These are phyloP conservation scores for Epichloe amarillans DNA, from an alignment of 2,329 filamentous ascomycete genomes.

Conservation along the genomic window DNA sequence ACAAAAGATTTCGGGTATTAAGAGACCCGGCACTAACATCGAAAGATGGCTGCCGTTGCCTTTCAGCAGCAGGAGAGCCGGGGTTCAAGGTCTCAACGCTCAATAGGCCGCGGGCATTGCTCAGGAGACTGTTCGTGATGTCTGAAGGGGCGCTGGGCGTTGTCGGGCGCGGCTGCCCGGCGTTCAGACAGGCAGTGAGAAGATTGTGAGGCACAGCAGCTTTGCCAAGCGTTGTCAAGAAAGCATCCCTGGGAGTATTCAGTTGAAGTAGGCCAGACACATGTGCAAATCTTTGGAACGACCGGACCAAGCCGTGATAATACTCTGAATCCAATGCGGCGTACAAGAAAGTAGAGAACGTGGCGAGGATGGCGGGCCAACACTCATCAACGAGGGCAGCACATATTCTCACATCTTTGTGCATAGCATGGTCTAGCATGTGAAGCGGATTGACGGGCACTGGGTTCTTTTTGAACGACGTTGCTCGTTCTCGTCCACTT, in stretches of 20 bases:
- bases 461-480: constrained; percentile 60
- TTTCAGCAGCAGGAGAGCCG: constrained; percentile 41
- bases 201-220: constrained; percentile 79
- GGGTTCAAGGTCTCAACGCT: constrained; percentile 59
- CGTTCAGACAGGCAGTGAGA: constrained; percentile 45
- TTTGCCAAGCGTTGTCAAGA: constrained; percentile 87
- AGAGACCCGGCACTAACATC: constrained; percentile 45
- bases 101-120: constrained; percentile 57
- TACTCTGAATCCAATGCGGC: constrained; percentile 86
- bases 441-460: constrained; percentile 74
- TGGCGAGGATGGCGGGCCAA: constrained; percentile 90
- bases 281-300: constrained; percentile 91
- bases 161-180: constrained; percentile 29
- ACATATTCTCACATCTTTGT: constrained; percentile 59
- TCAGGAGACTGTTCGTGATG: constrained; percentile 42
- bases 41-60: constrained; percentile 43
- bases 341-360: constrained; percentile 90
- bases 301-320: constrained; percentile 80
- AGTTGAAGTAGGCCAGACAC: constrained; percentile 81
- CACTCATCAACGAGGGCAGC: constrained; percentile 78
- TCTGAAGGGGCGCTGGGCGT: constrained; percentile 36
- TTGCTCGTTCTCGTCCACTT: constrained; percentile 39
- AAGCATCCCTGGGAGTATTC: constrained; percentile 78
- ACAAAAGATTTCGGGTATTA: constrained; percentile 81
- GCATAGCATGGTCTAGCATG: constrained; percentile 58